These are phyloP conservation scores for Ammopiptanthus mongolicus DNA, from an alignment of 306 rosid species.

Conservation along the genomic window DNA sequence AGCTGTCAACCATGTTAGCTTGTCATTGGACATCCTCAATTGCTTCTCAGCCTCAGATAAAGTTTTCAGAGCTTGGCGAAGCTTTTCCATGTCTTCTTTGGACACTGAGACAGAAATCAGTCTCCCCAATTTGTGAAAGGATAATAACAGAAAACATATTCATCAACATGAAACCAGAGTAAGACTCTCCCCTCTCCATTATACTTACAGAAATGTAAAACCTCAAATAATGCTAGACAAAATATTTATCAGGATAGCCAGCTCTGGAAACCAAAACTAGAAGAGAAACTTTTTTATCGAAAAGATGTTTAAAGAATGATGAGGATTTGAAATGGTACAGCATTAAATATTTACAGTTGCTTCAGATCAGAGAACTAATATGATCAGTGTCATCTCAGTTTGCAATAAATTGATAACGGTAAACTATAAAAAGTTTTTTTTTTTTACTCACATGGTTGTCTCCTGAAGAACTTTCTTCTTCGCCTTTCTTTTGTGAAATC, in stretches of 20 bases:
- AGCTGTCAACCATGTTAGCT: constrained; percentile 94
- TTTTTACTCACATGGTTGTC: constrained; percentile 71
- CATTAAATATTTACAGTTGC: not conserved
- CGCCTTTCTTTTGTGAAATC: constrained; percentile 66
- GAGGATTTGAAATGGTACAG: not conserved
- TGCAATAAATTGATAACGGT: constrained; percentile 6
- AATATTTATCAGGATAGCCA: not conserved
- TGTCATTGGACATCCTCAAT: constrained; percentile 89
- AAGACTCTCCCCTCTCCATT: not conserved
- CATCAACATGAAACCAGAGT: constrained; percentile 4
- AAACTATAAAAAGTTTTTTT: not conserved
- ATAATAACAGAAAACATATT: not conserved
- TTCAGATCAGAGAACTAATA: not conserved
- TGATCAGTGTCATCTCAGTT: not conserved
- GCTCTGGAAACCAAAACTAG: not conserved
- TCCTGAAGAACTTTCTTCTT: constrained; percentile 83
- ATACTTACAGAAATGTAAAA: not conserved
- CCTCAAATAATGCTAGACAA: not conserved
- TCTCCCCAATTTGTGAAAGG: constrained; percentile 6
- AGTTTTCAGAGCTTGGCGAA: constrained; percentile 92
- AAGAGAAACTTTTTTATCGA: not conserved
- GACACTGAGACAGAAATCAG: constrained; percentile 47
- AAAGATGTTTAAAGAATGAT: not conserved
- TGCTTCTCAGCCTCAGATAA: constrained; percentile 98
- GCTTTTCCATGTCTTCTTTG: constrained; percentile 95